Evolutionary conservation across 1,284 basidiomycete species (phyloP), one percentile per base, ranked within the genome.

Genomic region (Cystobasidiaceae sp.): DNA sequence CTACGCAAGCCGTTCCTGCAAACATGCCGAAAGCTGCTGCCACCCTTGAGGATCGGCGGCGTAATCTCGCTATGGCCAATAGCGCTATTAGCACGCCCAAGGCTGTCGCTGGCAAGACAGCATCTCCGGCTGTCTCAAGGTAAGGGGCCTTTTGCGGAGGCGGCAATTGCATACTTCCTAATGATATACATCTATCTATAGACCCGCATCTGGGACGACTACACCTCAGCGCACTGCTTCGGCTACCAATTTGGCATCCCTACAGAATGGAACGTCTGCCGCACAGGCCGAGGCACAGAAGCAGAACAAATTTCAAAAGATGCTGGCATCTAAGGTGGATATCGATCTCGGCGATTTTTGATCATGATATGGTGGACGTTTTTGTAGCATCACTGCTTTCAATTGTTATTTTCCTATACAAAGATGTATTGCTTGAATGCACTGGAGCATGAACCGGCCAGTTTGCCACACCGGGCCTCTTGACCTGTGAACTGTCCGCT

Each of bases 341-440:
- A 49, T 64, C 17, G 61, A 64, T 44, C 45, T 64, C 21, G 61
- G 61, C n/a, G 61, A 64, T 28, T 64, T 64, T 30, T 64, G 21
- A 48, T 21, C 17, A 17, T 21, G 3, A 25, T 13, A 8, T 48
- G 45, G 8, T 15, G n/a, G n/a, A n/a, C n/a, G n/a, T n/a, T n/a
- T n/a, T n/a, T n/a, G n/a, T n/a, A n/a, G n/a, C n/a, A n/a, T n/a
- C n/a, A n/a, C 27, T 49, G 27, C 6, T 4, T 49, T 17, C 46
- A n/a, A n/a, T n/a, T n/a, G n/a, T n/a, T n/a, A n/a, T n/a, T n/a
- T n/a, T n/a, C n/a, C 50, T 3, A 1, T 25, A 32, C 46, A 7
- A 2, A 13, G 21, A 33, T 52, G 50, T 52, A 34, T 17, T 33
- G 5, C 6, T 33, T 28, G 11, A 32, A n/a, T n/a, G n/a, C n/a